Percentiles rank a stretch among this genome's conserved stretches.
These are phyloP conservation scores for Euptelea pleiosperma DNA, from an alignment of 164 flowering plant genomes.

Conservation along the genomic window DNA sequence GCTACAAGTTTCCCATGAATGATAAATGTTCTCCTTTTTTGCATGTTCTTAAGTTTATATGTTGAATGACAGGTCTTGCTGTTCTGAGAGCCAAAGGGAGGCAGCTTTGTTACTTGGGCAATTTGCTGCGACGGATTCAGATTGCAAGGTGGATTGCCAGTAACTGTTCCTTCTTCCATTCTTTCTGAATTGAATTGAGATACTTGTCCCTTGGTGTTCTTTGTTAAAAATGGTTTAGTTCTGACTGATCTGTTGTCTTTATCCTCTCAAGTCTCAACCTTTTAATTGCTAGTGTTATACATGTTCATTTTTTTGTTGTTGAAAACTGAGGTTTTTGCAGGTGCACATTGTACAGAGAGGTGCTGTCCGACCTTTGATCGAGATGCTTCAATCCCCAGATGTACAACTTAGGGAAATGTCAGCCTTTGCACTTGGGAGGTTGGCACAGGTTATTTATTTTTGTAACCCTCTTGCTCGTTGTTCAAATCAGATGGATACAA, in stretches of 20 bases:
- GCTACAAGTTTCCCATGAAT: background rate
- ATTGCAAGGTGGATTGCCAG: conserved; percentile 67
- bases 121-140: conserved; percentile 94
- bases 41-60: conserved; percentile 8
- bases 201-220: background rate
- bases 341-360: conserved; percentile 99
- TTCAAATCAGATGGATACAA: no score
- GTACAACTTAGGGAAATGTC: conserved; percentile 91
- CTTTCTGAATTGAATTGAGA: background rate
- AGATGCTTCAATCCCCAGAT: conserved; percentile 93
- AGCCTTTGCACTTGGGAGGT: conserved; percentile 95
- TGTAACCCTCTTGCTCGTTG: no score
- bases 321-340: conserved; percentile 46
- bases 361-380: conserved; percentile 91
- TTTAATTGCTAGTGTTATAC: no score
- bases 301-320: no score
- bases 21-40: background rate
- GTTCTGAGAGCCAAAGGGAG: conserved; percentile 92
- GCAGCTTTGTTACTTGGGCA: conserved; percentile 92
- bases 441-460: conserved; percentile 96
- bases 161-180: conserved; percentile 1
- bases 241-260: background rate
- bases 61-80: conserved; percentile 65
- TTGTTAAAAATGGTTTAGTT: background rate
- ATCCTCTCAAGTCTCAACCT: no score